Conservation (phyloP, 805 yeast species). For the Priceomyces castillae region DNA sequence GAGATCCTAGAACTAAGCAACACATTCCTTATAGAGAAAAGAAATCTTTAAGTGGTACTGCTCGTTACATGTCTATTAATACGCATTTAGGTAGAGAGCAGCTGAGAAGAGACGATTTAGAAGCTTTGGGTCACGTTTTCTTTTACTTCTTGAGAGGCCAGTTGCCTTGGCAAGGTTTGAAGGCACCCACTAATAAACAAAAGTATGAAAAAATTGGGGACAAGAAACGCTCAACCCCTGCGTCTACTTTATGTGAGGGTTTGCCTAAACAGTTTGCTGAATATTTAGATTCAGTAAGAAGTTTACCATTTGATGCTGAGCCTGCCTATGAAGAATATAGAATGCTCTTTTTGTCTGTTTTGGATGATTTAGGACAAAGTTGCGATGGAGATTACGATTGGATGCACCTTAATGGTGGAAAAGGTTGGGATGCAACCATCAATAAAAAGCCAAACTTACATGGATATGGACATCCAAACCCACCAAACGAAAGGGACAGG, state of each 20-base stretch:
- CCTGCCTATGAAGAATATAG: conserved; percentile 74
- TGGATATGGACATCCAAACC: conserved; percentile 76
- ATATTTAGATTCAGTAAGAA: conserved; percentile 65
- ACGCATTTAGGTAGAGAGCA: conserved; percentile 87
- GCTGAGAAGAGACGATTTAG: conserved; percentile 79
- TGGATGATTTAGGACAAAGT: conserved; percentile 54
- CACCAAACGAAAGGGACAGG: conserved; percentile 47
- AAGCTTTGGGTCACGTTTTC: conserved; percentile 78
- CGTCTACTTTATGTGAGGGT: conserved; percentile 58
- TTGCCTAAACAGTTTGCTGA: conserved; percentile 74
- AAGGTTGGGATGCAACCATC: conserved; percentile 75
- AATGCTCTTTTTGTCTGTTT: conserved; percentile 55
- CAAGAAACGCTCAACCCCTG: conserved; percentile 68
- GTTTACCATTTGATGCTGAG: conserved; percentile 71
- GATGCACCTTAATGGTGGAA: conserved; percentile 76
- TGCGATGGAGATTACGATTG: conserved; percentile 76
- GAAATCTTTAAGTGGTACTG: conserved; percentile 80
- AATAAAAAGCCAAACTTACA: conserved; percentile 78
- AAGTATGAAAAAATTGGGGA: conserved; percentile 84
- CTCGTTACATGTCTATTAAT: conserved; percentile 83
- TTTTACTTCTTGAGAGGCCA: conserved; percentile 76
- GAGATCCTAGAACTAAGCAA: conserved; percentile 76
- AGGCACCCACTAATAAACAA: conserved; percentile 80
- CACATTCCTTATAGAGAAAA: conserved; percentile 82
- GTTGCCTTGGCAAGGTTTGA: conserved; percentile 88